These are phyloP conservation scores for Aristolochia contorta DNA, from an alignment of 164 flowering plant species.

Conservation along the genomic window DNA sequence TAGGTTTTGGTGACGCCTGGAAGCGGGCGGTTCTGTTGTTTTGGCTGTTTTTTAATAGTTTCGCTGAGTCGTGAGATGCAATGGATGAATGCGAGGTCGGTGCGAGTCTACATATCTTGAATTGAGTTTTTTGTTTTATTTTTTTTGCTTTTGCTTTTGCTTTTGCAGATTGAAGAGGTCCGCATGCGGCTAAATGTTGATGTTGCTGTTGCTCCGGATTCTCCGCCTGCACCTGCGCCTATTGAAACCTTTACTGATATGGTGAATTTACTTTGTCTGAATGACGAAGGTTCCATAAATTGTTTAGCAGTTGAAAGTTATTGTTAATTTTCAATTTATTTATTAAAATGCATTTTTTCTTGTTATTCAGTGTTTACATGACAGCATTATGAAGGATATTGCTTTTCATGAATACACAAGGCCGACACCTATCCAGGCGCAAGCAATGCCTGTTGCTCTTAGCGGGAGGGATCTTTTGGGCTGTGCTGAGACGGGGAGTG, in stretches of 20 bases:
- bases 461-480: constrained; percentile 56
- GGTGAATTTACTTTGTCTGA: constrained; percentile 18
- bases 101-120: too few relatives aligned
- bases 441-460: constrained; percentile 62
- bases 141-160: background rate
- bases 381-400: constrained; percentile 50
- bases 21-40: background rate
- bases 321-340: background rate
- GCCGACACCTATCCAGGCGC: constrained; percentile 59
- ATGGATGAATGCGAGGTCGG: too few relatives aligned
- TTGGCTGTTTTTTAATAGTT: too few relatives aligned
- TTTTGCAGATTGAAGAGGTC: constrained; percentile 45
- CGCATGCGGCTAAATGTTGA: constrained; percentile 50
- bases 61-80: too few relatives aligned
- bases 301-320: background rate
- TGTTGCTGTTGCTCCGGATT: constrained; percentile 34
- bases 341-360: background rate
- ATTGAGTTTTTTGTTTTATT: background rate
- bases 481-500: constrained; percentile 67
- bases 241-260: constrained; percentile 53
- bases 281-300: too few relatives aligned
- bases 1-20: background rate
- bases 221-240: constrained; percentile 46
- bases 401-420: constrained; percentile 43
- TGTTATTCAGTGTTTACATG: constrained; percentile 33